Base-by-base conservation (phyloP, 1,284 basidiomycete species). In the Leccinum cinnamomeum region DNA sequence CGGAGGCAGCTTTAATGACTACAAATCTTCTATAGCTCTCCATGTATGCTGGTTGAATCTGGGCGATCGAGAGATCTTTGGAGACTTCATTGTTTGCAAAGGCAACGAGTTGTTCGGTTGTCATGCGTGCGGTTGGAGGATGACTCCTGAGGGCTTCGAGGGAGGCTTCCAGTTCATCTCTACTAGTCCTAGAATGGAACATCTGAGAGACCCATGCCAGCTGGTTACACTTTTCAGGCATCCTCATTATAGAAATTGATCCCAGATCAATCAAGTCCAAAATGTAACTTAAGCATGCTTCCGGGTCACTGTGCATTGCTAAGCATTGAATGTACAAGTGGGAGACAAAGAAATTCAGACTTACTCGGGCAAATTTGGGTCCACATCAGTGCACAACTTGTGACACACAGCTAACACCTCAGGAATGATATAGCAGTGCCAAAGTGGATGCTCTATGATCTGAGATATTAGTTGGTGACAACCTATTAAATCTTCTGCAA, bases 401-500 rank as follows among this genome's bases (percentile, higher is more conserved):
- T 74, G 58, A 16, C 76, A 70, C 68, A 84, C 76, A 56, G 84
- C 88, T 30, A 90, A 73, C 12, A 83, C 83, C 58, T 80, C 79
- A 12, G 88, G 88, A 7, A 84, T 69, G 37, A 91, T 75, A 68
- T 87, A 90, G 56, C 82, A 83, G 14, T 77, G 75, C 89, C 89
- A 91, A 12, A 88, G 69, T 33, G 85, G 86, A 70, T 91, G 89
- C 39, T 81, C 76, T 61, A 79, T 72, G 8, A 87, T 72, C 65
- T 82, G 76, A 33, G 70, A 74, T 44, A 91, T 82, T 23, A 80
- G 72, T 20, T 80, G 69, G 57, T 77, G 71, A 5, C 83, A 72
- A 12, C 76, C 79, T 48, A 77, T 58, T 3, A 83, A 81, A 67
- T 87, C 77, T 46, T 82, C 79, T 7, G 79, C 64, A 57, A 91